These are phyloP conservation scores for Paraleonurus japonicus DNA, from an alignment of 257 asterid genomes.

Conservation along the genomic window DNA sequence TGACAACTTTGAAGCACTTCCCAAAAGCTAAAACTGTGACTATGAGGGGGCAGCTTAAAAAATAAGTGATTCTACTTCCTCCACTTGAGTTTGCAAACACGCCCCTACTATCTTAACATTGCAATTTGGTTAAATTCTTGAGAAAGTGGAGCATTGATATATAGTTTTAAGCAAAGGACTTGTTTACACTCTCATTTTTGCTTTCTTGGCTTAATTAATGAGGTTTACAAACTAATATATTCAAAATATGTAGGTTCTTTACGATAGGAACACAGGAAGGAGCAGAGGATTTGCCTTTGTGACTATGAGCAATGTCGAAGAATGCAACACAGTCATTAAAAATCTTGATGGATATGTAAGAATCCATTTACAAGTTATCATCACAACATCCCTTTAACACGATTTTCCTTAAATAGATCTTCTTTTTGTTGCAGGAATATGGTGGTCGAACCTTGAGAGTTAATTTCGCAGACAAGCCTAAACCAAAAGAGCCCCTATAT, in stretches of 20 bases:
- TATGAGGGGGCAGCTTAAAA: no score
- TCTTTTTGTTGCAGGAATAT: conserved; percentile 52
- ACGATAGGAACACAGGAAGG: conserved; percentile 73
- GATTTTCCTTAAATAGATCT: neutral
- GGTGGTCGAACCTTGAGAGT: conserved; percentile 95
- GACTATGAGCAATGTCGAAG: conserved; percentile 85
- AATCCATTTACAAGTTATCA: neutral
- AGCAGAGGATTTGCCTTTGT: conserved; percentile 97
- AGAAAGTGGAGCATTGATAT: neutral
- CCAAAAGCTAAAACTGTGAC: no score
- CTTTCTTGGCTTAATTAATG: neutral
- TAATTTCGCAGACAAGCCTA: conserved; percentile 84
- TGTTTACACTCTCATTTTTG: neutral
- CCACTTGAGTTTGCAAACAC: no score
- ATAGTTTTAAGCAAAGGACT: neutral
- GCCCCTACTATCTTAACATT: no score
- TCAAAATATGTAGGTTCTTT: conserved; percentile 63
- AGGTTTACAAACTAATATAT: neutral
- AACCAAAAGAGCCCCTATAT: conserved; percentile 75
- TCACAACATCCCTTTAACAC: neutral
- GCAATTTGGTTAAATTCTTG: neutral
- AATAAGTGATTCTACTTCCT: no score
- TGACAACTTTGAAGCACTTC: no score
- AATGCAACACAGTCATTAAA: conserved; percentile 65
- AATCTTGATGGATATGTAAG: conserved; percentile 87